phyloP scores from a whole-genome alignment of 805 yeast genomes.

The Pichia cephalocereana region DNA sequence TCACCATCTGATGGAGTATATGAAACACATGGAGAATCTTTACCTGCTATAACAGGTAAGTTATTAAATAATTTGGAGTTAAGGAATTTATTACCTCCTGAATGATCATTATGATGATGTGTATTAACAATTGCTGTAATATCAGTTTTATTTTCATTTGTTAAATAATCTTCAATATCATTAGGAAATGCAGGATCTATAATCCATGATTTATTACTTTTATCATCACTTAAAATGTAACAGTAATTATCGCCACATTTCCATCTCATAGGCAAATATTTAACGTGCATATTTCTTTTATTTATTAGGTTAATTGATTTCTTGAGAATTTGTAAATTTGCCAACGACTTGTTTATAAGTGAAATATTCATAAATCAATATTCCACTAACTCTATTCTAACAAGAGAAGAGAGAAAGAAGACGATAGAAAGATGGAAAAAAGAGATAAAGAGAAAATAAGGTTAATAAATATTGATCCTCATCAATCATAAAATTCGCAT shows the following conservation, averaged over 20 bases:
- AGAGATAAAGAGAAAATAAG: no score
- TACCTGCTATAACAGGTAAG: constrained; percentile 74
- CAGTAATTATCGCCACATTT: constrained; percentile 87
- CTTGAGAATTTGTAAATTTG: not conserved
- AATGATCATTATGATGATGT: constrained; percentile 93
- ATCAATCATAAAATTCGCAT: no score
- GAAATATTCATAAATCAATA: not conserved
- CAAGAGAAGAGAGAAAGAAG: no score
- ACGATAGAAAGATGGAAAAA: no score
- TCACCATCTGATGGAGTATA: constrained; percentile 61
- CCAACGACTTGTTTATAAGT: not conserved
- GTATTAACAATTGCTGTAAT: constrained; percentile 81
- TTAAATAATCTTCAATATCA: constrained; percentile 46
- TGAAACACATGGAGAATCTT: constrained; percentile 65
- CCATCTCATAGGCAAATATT: constrained; percentile 89
- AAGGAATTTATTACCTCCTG: constrained; percentile 66
- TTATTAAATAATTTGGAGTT: constrained; percentile 27
- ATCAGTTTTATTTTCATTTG: constrained; percentile 28
- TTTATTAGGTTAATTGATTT: not conserved
- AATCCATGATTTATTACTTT: constrained; percentile 62
- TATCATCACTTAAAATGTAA: constrained; percentile 65
- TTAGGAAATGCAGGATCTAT: constrained; percentile 89
- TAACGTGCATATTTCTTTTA: constrained; percentile 64
- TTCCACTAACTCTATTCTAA: no score
- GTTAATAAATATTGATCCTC: no score